Evolutionary conservation across 495 filamentous ascomycete genomes (phyloP).

Genomic region (Xylaria longipes): DNA sequence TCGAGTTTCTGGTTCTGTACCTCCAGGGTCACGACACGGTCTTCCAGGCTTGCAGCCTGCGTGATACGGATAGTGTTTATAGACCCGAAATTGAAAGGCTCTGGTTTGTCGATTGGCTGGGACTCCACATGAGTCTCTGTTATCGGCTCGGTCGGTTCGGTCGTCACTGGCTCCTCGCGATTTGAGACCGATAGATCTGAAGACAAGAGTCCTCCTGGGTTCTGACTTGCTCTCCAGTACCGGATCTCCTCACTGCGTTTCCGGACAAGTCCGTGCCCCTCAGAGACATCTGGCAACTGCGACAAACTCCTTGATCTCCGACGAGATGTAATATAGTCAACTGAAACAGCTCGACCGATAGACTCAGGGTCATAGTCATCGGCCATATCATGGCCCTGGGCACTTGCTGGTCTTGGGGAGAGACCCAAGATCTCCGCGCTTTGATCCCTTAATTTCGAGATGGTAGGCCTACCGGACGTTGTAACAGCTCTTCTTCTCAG

Average conservation of each 20-base stretch:
- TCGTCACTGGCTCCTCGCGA: conserved; percentile 46
- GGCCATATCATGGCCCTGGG: conserved; percentile 50
- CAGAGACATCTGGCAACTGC: conserved; percentile 51
- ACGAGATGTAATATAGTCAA: conserved; percentile 48
- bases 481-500: conserved; percentile 44
- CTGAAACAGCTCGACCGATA: conserved; percentile 62
- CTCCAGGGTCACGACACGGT: conserved; percentile 54
- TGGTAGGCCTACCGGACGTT: conserved; percentile 45
- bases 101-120: conserved; percentile 48
- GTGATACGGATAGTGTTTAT: conserved; percentile 59
- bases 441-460: conserved; percentile 34
- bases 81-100: conserved; percentile 60
- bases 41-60: conserved; percentile 57
- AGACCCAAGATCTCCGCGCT: conserved; percentile 54
- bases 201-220: conserved; percentile 51
- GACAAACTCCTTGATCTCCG: conserved; percentile 61
- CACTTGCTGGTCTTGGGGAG: conserved; percentile 60
- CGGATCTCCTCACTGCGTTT: conserved; percentile 64
- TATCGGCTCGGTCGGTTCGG: conserved; percentile 39
- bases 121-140: conserved; percentile 42
- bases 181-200: conserved; percentile 55
- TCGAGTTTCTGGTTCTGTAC: conserved; percentile 55
- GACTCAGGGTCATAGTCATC: conserved; percentile 50
- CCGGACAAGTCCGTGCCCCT: conserved; percentile 38
- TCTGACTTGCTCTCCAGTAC: conserved; percentile 62